Base-by-base conservation (phyloP, 2,329 filamentous ascomycete species). In the Colletotrichum eremochloae region DNA sequence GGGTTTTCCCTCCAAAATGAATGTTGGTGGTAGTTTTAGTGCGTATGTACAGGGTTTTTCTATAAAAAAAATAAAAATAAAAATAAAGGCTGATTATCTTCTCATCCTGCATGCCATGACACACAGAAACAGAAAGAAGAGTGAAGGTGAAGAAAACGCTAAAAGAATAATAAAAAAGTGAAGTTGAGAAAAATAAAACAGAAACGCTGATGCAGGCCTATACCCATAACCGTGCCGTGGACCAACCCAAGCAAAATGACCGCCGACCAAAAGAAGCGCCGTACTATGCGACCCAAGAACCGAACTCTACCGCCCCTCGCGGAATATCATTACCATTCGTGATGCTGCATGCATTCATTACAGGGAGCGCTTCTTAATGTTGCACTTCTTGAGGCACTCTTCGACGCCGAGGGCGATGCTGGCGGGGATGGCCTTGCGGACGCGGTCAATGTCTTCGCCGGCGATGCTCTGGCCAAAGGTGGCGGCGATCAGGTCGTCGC, bases 381-480 rank as follows among this genome's bases (percentile, higher is more conserved):
- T 79, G 75, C 87, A 89, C 78, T 82, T 85, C 69, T 80, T 79
- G 72, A 89, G 74, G 76, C 88, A 90, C 36, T 79, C 76, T 67
- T 89, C 85, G 42, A 89, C 84, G 67, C 86, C 86, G 46, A 83
- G 78, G 5, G 87, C 87, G 66, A 89, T 81, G 72, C 85, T 87
- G 5, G 78, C 79, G 1, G 87, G 88, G 64, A 86, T 84, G 38
- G 77, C 69, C 0, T 77, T 74, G 75, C 82, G 81, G 74, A 88
- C 84, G 66, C 78, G 79, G 36, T 85, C 84, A 20, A 88, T 81
- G 72, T 88, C 82, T 52, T 82, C 82, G 31, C 85, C 86, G 53
- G 81, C 79, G 67, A 88, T 82, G 72, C 79, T 81, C 75, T 84
- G 80, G 11, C 84, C 86, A 62, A 86, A 84, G 9, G 84, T 81